phyloP scores from a whole-genome alignment of 1,139 yeast genomes.

The Ogataea hybrid region DNA sequence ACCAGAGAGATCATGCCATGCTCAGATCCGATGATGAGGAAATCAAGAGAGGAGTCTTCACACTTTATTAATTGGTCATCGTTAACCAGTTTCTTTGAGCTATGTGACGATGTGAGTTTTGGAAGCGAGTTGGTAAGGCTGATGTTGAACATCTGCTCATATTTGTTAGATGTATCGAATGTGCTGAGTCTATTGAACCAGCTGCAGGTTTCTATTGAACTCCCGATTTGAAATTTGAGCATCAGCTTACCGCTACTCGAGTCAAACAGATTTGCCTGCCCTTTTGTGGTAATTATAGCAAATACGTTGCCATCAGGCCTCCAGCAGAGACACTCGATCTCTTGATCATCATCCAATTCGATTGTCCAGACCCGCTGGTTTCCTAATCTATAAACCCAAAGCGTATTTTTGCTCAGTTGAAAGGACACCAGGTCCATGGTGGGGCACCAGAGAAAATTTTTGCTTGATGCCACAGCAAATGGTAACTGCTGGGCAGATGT shows the following conservation, averaged over 20 bases:
- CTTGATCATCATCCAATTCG: constrained; percentile 20
- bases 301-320: constrained; percentile 32
- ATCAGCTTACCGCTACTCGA: constrained; percentile 28
- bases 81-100: constrained; percentile 24
- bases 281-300: constrained; percentile 24
- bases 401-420: constrained; percentile 33
- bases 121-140: constrained; percentile 37
- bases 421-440: constrained; percentile 49
- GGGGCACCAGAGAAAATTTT: constrained; percentile 50
- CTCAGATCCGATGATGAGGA: constrained; percentile 33
- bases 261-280: constrained; percentile 27
- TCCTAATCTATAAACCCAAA: constrained; percentile 39
- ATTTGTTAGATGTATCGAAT: constrained; percentile 14
- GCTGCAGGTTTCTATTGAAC: constrained; percentile 16
- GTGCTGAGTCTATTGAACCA: constrained; percentile 22
- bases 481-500: constrained; percentile 21
- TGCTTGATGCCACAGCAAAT: constrained; percentile 20
- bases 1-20: constrained; percentile 28
- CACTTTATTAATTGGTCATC: constrained; percentile 31
- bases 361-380: constrained; percentile 56
- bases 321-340: constrained; percentile 25
- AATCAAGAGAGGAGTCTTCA: constrained; percentile 30
- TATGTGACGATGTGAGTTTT: constrained; percentile 33
- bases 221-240: constrained; percentile 17
- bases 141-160: constrained; percentile 22